Evolutionary conservation across 441 rosid genomes (phyloP), one percentile per base, ranked within the genome.

Genomic region (Brassica hybrid): DNA sequence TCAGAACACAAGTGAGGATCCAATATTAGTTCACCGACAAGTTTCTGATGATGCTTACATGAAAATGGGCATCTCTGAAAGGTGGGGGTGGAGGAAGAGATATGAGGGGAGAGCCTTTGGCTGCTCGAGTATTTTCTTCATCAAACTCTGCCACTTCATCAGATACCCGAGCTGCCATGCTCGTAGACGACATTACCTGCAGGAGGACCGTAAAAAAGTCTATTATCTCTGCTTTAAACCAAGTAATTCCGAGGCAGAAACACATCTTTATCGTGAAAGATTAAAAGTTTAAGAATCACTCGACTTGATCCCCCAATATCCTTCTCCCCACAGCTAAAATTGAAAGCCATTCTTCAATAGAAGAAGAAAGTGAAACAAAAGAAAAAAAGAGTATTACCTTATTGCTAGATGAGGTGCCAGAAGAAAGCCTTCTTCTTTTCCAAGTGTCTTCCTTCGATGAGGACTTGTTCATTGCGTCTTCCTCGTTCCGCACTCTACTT

Each of bases 91-190:
- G 76, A 63, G 87, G 88, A 65, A 88, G 90, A 69, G 88, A 88
- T 14, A 72, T 79, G 17, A 85, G 85, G 54, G 85, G 86, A 54
- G 81, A 69, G 76, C 75, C 77, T 71, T 86, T 88, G 72, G 83
- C 81, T 71, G 79, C 84, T 73, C 83, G 90, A 38, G 76, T 79
- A 43, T 86, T 84, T 79, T 88, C 86, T 73, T 58, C 82, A 16
- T 85, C 90, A 77, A 75, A 78, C 21, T 86, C 96, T 65, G 81
- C 85, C 43, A 74, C 79, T 25, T 86, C 89, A 27, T 88, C 90
- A 69, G 66, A 73, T 18, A 82, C 90, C 18, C 81, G 87, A 70
- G 92, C 93, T 79, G 93, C 94, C 88, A 93, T 88, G 84, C 93
- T 82, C 10, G 90, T 86, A 32, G 92, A 84, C 41, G 95, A 90